These are phyloP conservation scores for Auriscalpium microsporum DNA, from an alignment of 768 basidiomycete genomes.

Conservation along the genomic window DNA sequence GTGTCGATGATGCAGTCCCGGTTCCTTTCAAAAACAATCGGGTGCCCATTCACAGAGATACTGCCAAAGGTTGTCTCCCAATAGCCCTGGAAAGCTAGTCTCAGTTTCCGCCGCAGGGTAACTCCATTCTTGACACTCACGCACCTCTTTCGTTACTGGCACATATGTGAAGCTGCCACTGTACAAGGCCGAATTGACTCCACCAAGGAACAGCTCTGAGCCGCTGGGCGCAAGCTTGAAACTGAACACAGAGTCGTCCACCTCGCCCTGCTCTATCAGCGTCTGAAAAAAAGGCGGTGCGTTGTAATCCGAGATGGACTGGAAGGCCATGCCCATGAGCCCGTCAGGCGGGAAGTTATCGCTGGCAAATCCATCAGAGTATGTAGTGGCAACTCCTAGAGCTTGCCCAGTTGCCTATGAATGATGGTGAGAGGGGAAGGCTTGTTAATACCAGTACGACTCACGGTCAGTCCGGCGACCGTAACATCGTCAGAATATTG, in stretches of 20 bases:
- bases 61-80: conserved; percentile 19
- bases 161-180: conserved; percentile 24
- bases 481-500: conserved; percentile 39
- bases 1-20: neutral
- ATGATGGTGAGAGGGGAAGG: too few relatives aligned
- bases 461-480: conserved; percentile 34
- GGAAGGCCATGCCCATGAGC: conserved; percentile 33
- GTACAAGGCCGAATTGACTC: conserved; percentile 26
- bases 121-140: too few relatives aligned
- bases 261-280: conserved; percentile 13
- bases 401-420: conserved; percentile 26
- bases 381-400: conserved; percentile 36
- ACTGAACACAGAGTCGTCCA: conserved; percentile 18
- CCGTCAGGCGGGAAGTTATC: conserved; percentile 30
- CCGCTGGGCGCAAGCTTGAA: conserved; percentile 20
- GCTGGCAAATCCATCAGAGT: conserved; percentile 25
- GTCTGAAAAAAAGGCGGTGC: conserved; percentile 26
- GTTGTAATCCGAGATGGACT: conserved; percentile 18
- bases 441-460: neutral
- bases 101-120: neutral
- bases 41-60: conserved; percentile 5
- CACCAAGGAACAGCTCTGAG: conserved; percentile 30
- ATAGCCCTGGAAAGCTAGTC: conserved; percentile 10
- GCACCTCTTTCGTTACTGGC: conserved; percentile 13
- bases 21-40: too few relatives aligned